Evolutionary conservation across 371 early-diverging fungal genomes (phyloP), one percentile per base, ranked within the genome.

Genomic region (Mucor piriformis): DNA sequence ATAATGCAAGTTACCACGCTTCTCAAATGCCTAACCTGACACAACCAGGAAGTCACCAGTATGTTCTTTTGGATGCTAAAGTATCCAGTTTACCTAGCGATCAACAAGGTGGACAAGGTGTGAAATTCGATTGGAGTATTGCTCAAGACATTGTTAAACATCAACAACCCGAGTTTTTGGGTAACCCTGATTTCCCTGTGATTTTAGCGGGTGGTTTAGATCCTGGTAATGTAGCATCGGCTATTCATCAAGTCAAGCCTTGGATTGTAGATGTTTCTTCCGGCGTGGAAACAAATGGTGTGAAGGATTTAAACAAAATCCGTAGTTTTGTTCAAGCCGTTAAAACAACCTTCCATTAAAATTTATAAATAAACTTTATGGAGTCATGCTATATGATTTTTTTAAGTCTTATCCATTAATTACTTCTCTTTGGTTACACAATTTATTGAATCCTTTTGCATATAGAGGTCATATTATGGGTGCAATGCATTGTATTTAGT

Each of bases 241-340:
- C 94, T 0, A 77, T 94, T 23, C 68, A 62, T 3, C 76, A 79
- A 38, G 90, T 88, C 3, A 71, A 81, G 25, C 94, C 95, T 5
- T 92, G 88, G 90, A 88, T 86, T 18, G 96, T 96, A 20, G 98
- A 98, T 82, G 94, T 96, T 10, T 90, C 92, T 6, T 92, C 92
- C 32, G 98, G 97, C 21, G 91, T 95, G 0, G 95, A 95, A 67
- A 86, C 86, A 18, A 74, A 90, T 51, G 89, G 86, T 33, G 73
- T 66, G 20, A 92, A 93, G 72, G 90, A 91, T 64, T 64, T 79
- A 21, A 54, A 64, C 10, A 89, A 90, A 72, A 87, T 93, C 54
- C 77, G 72, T 20, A 76, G 70, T 6, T 92, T 92, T 76, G 76
- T 92, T 21, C 50, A 67, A 38, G 72, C 64, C 35, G 88, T 83